phyloP scores from a whole-genome alignment of 345 rosid species.

The Anastatica hierochuntica region DNA sequence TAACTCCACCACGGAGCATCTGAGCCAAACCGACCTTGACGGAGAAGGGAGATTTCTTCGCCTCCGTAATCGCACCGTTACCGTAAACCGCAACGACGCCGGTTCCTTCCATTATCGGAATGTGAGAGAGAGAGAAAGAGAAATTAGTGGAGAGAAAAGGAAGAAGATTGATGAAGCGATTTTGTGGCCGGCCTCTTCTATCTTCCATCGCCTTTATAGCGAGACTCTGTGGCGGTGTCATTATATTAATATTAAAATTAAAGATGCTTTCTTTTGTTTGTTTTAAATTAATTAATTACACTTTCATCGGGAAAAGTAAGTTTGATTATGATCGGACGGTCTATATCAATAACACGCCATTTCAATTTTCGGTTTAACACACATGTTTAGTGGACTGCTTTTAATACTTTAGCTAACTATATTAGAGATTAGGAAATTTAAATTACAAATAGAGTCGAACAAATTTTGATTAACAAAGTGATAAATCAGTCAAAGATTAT shows the following conservation, averaged over 20 bases:
- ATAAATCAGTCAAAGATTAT: too few relatives aligned
- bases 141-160: slow-evolving; percentile 6
- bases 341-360: slow-evolving; percentile 37
- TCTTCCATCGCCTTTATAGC: slow-evolving; percentile 23
- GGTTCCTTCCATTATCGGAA: slow-evolving; percentile 50
- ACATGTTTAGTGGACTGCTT: too few relatives aligned
- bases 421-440: too few relatives aligned
- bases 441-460: too few relatives aligned
- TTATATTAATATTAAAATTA: too few relatives aligned
- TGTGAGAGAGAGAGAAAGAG: too few relatives aligned
- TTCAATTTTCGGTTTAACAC: too few relatives aligned
- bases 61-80: slow-evolving; percentile 54
- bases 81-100: slow-evolving; percentile 74
- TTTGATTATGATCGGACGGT: slow-evolving; percentile 10
- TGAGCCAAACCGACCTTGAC: slow-evolving; percentile 76
- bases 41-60: slow-evolving; percentile 63
- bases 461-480: too few relatives aligned
- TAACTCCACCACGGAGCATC: slow-evolving; percentile 86
- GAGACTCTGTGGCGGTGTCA: slow-evolving; percentile 25
- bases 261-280: too few relatives aligned
- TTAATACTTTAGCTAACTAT: too few relatives aligned
- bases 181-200: slow-evolving; percentile 25
- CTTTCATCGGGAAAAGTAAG: neutral
- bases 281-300: too few relatives aligned
- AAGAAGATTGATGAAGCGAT: too few relatives aligned